Evolutionary conservation across 2,329 filamentous ascomycete species (phyloP).

Genomic region (Diaporthe sp.): DNA sequence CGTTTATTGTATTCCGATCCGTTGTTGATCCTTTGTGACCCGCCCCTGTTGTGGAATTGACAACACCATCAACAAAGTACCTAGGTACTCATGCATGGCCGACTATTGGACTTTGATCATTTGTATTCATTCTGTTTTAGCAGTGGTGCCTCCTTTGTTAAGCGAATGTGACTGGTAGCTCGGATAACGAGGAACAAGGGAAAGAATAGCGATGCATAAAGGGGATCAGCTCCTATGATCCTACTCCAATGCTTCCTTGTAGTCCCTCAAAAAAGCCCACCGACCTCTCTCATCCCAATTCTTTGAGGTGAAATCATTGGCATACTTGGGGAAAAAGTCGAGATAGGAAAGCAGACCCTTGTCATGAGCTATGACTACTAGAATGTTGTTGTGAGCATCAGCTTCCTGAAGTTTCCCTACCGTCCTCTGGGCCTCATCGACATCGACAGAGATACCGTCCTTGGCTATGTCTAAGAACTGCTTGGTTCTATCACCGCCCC

Average conservation of each 20-base stretch:
- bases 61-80: neutral
- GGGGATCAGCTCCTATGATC: too few species aligned
- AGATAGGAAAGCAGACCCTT: conserved; percentile 56
- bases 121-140: neutral
- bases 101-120: neutral
- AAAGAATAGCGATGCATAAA: neutral
- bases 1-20: neutral
- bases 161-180: neutral
- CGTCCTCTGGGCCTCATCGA: conserved; percentile 53
- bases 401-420: conserved; percentile 61
- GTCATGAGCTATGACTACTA: conserved; percentile 65
- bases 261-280: conserved; percentile 67
- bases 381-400: conserved; percentile 59
- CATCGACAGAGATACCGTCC: conserved; percentile 46
- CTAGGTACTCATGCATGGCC: neutral
- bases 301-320: conserved; percentile 61
- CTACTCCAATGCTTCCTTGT: conserved; percentile 56
- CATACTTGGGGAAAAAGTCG: conserved; percentile 64
- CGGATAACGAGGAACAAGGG: too few species aligned
- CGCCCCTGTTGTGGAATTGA: neutral
- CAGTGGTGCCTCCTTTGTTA: neutral
- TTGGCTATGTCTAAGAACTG: conserved; percentile 50
- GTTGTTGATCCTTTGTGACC: neutral
- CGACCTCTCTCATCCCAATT: conserved; percentile 59
- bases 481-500: conserved; percentile 45